Conservation (phyloP, 192 early-diverging fungal genomes). For the Geranomyces michiganensis region DNA sequence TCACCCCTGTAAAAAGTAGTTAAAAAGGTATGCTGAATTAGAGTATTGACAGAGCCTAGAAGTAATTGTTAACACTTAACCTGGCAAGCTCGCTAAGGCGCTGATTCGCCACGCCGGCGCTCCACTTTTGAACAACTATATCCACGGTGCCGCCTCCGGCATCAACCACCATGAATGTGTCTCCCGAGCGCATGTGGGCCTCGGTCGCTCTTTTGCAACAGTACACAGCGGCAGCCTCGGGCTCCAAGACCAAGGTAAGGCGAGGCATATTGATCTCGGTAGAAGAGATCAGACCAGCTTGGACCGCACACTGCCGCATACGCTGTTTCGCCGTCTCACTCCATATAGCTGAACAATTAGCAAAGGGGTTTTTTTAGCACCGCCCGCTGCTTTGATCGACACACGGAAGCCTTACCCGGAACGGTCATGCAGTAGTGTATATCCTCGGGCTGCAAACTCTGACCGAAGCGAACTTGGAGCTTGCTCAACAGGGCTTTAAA, state of each 20-base stretch:
- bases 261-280: conserved; percentile 11
- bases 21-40: too few relatives aligned
- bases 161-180: conserved; percentile 32
- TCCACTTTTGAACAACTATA: conserved; percentile 17
- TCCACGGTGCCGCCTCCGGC: conserved; percentile 34
- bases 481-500: not conserved
- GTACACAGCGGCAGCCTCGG: conserved; percentile 33
- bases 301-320: conserved; percentile 15
- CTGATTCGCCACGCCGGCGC: not conserved
- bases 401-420: conserved; percentile 27
- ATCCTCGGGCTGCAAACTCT: conserved; percentile 19
- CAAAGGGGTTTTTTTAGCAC: not conserved
- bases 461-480: conserved; percentile 16
- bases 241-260: conserved; percentile 26
- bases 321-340: conserved; percentile 21
- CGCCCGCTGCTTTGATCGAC: too few relatives aligned
- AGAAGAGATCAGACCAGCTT: conserved; percentile 21
- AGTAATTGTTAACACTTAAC: too few relatives aligned
- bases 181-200: conserved; percentile 17
- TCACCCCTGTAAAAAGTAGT: not conserved
- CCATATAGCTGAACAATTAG: conserved; percentile 31
- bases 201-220: conserved; percentile 15
- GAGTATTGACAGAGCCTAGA: too few relatives aligned
- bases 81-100: conserved; percentile 13
- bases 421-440: conserved; percentile 16